Percentiles rank a stretch among this genome's conserved stretches.
These are phyloP conservation scores for Aethionema arabicum DNA, from an alignment of 345 rosid species.

Conservation along the genomic window DNA sequence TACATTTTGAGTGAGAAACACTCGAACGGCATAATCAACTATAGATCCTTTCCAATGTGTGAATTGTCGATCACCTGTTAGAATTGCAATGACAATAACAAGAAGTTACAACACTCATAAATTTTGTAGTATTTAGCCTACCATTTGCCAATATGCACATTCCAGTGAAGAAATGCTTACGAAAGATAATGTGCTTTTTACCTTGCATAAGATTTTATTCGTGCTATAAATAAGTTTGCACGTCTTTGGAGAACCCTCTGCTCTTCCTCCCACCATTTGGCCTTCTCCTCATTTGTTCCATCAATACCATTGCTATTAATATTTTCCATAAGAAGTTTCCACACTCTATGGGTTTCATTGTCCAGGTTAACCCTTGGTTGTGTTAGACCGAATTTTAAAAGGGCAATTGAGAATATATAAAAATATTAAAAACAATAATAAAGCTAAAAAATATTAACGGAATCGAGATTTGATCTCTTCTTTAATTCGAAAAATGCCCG, in stretches of 20 bases:
- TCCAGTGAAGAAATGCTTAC: no score
- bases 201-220: conserved; percentile 99
- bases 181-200: conserved; percentile 35
- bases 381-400: no score
- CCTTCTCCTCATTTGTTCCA: conserved; percentile 66
- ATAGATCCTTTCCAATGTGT: conserved; percentile 97
- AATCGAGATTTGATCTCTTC: no score
- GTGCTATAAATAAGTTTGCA: conserved; percentile 80
- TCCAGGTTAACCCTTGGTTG: conserved; percentile 84
- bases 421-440: no score
- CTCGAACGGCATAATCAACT: conserved; percentile 94
- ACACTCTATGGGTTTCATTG: conserved; percentile 76
- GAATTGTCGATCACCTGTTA: conserved; percentile 89
- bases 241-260: conserved; percentile 72
- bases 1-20: conserved; percentile 95
- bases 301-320: conserved; percentile 69
- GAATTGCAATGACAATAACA: no score
- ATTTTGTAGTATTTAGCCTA: no score
- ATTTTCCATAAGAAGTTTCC: conserved; percentile 72
- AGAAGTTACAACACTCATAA: no score
- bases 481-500: no score
- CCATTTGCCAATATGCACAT: no score
- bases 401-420: no score
- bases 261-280: conserved; percentile 83
- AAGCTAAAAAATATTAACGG: no score